Evolutionary conservation across 2,329 filamentous ascomycete genomes (phyloP).

Genomic region (Fusarium paranaense): DNA sequence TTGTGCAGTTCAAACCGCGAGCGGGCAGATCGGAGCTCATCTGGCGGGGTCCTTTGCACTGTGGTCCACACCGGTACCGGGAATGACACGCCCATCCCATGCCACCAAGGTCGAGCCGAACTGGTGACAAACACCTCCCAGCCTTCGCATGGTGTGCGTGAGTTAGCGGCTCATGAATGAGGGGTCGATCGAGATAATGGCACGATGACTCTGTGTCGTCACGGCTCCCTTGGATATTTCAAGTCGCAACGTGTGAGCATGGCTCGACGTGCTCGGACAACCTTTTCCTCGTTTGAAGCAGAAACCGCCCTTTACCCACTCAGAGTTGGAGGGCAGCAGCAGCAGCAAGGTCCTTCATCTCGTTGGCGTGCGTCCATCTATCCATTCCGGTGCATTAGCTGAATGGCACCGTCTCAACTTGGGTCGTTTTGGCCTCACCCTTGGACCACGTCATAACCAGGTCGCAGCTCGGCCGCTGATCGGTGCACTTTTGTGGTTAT

Average conservation of each 20-base stretch:
- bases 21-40: neutral
- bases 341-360: neutral
- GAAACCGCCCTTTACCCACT: neutral
- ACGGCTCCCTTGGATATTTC: neutral
- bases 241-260: slow-evolving; percentile 2
- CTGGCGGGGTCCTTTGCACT: slow-evolving; percentile 5
- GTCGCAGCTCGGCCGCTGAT: slow-evolving; percentile 38
- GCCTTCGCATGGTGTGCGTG: slow-evolving; percentile 9
- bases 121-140: slow-evolving; percentile 12
- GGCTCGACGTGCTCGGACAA: neutral
- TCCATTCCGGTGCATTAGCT: slow-evolving; percentile 31
- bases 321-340: neutral
- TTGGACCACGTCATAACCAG: slow-evolving; percentile 43
- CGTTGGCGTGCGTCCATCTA: slow-evolving; percentile 7
- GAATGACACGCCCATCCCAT: neutral
- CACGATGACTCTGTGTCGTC: slow-evolving; percentile 10
- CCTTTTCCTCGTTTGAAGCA: neutral
- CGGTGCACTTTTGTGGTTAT: slow-evolving; percentile 26
- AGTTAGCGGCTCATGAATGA: slow-evolving; percentile 15
- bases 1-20: neutral
- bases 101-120: neutral
- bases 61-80: slow-evolving; percentile 5
- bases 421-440: slow-evolving; percentile 19
- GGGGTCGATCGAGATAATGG: slow-evolving; percentile 13
- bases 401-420: slow-evolving; percentile 23